These are phyloP conservation scores for Clonostachys chloroleuca DNA, from an alignment of 2,329 filamentous ascomycete genomes.

Conservation along the genomic window DNA sequence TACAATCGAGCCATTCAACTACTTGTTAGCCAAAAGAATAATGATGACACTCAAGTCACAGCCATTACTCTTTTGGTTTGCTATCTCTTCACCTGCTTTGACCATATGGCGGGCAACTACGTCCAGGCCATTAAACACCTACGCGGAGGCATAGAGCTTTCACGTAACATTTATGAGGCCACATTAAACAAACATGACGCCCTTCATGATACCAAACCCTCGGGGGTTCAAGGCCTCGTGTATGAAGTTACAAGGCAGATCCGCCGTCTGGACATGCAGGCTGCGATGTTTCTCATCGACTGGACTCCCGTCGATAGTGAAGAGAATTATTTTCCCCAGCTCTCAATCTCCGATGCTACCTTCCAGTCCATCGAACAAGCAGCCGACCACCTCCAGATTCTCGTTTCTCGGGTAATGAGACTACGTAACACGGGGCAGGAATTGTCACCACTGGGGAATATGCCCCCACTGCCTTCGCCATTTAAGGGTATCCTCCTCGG, in stretches of 20 bases:
- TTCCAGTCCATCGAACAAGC: conserved; percentile 23
- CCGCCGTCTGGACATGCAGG: conserved; percentile 28
- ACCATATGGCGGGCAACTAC: conserved; percentile 24
- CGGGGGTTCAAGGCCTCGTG: conserved; percentile 13
- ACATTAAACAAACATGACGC: conserved; percentile 3
- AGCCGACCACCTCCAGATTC: conserved; percentile 20
- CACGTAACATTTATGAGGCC: conserved; percentile 11
- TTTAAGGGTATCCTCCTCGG: conserved; percentile 6
- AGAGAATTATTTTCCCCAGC: conserved; percentile 8
- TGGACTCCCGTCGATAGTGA: conserved; percentile 21
- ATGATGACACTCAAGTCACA: conserved; percentile 14
- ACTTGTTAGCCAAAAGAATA: conserved; percentile 15
- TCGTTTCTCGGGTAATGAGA: conserved; percentile 20
- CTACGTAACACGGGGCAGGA: conserved; percentile 15
- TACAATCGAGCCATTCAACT: conserved; percentile 21
- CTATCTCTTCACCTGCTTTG: conserved; percentile 31
- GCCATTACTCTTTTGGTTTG: conserved; percentile 27
- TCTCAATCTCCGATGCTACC: conserved; percentile 6
- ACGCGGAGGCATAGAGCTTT: conserved; percentile 24
- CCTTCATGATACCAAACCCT: not conserved
- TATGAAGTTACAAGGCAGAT: conserved; percentile 23
- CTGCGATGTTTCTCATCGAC: conserved; percentile 22
- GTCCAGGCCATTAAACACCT: conserved; percentile 26
- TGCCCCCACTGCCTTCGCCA: conserved; percentile 3
- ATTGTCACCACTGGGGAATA: conserved; percentile 5